phyloP scores from a whole-genome alignment of 2,329 filamentous ascomycete species.

The Paecilomyces fulvus region DNA sequence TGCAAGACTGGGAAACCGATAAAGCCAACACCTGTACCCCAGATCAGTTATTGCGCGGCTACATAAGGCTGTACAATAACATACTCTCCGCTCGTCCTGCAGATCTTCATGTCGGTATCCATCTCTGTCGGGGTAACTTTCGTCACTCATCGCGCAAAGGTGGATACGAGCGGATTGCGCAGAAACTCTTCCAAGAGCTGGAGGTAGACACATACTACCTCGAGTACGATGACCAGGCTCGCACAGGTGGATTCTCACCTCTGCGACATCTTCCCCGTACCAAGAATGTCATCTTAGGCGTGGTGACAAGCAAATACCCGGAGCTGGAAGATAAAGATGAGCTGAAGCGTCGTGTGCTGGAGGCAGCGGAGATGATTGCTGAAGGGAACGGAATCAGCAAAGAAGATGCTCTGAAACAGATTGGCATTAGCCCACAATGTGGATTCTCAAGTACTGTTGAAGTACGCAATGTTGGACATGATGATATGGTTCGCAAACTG shows the following conservation, averaged over 20 bases:
- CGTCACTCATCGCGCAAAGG: conserved; percentile 51
- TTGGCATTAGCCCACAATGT: conserved; percentile 59
- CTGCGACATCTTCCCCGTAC: conserved; percentile 47
- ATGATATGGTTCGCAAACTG: neutral
- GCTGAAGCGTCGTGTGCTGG: conserved; percentile 46
- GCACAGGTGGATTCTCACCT: conserved; percentile 54
- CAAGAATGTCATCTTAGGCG: conserved; percentile 52
- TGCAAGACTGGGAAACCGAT: conserved; percentile 57
- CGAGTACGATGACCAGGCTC: conserved; percentile 51
- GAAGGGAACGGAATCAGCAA: conserved; percentile 52
- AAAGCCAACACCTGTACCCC: conserved; percentile 55
- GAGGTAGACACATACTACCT: conserved; percentile 56
- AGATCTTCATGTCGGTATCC: conserved; percentile 65
- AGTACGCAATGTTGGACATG: neutral
- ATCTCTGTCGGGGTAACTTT: conserved; percentile 58
- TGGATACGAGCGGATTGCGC: conserved; percentile 55
- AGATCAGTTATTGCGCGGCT: conserved; percentile 60
- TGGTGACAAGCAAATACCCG: conserved; percentile 51
- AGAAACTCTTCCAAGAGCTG: conserved; percentile 51
- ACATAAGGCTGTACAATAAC: conserved; percentile 65
- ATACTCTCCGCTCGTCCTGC: conserved; percentile 50
- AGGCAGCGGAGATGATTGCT: conserved; percentile 56
- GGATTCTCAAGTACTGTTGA: conserved; percentile 52
- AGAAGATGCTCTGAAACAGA: conserved; percentile 56
- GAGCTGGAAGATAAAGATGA: conserved; percentile 51